These are phyloP conservation scores for Pulicaria dysenterica DNA, from an alignment of 129 eudicot genomes.

Conservation along the genomic window DNA sequence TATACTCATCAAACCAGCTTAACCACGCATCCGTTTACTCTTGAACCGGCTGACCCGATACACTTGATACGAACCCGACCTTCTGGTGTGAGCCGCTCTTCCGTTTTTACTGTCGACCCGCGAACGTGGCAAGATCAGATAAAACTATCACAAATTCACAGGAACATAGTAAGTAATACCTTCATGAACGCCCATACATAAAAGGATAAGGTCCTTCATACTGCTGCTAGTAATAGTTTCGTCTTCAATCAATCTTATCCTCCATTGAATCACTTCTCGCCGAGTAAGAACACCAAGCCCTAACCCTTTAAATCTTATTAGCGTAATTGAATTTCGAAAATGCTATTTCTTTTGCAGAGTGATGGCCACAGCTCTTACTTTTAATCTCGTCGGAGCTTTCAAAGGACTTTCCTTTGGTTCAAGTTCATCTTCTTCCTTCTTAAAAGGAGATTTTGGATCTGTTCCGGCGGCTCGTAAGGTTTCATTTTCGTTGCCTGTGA, in stretches of 20 bases:
- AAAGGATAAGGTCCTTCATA: constrained; percentile 27
- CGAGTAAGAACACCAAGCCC: constrained; percentile 43
- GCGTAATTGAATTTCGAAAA: constrained; percentile 4
- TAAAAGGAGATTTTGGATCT: constrained; percentile 62
- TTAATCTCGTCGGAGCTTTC: constrained; percentile 70
- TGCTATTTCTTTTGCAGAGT: constrained; percentile 38
- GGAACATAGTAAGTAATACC: not conserved
- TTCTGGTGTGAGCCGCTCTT: constrained; percentile 2
- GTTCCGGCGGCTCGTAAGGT: constrained; percentile 38
- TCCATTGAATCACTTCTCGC: constrained; percentile 17
- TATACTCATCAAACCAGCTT: no score
- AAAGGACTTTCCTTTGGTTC: constrained; percentile 75
- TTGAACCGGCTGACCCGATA: not conserved
- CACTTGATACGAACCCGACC: not conserved
- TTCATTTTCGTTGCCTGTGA: constrained; percentile 47
- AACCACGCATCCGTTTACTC: no score
- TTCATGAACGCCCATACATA: constrained; percentile 20
- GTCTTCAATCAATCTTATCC: constrained; percentile 20
- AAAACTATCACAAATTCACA: constrained; percentile 19
- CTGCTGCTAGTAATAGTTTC: not conserved
- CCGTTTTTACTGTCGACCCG: constrained; percentile 11
- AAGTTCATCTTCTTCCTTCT: constrained; percentile 64
- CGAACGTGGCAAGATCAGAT: constrained; percentile 37
- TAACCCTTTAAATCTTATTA: not conserved
- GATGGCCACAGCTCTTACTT: constrained; percentile 55